These are phyloP conservation scores for Phaeosphaeriaceae sp. DNA, from an alignment of 2,329 filamentous ascomycete genomes.

Conservation along the genomic window DNA sequence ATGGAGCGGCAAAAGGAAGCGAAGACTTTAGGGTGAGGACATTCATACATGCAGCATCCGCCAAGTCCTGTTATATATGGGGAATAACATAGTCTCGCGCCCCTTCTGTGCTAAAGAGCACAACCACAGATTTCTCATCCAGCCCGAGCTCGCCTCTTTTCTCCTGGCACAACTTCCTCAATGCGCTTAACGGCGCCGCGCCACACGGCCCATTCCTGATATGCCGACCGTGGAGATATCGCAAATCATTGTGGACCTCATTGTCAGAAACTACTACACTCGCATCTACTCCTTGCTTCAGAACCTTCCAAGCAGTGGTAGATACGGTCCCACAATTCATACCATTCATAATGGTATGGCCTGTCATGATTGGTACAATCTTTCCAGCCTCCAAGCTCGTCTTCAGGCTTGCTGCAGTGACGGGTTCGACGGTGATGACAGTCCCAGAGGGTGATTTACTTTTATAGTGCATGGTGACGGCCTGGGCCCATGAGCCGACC, in stretches of 20 bases:
- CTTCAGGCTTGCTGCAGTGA: conserved; percentile 65
- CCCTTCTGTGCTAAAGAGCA: conserved; percentile 73
- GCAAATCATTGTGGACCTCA: conserved; percentile 66
- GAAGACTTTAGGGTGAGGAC: conserved; percentile 18
- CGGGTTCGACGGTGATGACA: conserved; percentile 74
- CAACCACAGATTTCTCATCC: conserved; percentile 60
- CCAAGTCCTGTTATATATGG: background rate
- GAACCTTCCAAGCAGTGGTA: conserved; percentile 66
- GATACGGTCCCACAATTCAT: conserved; percentile 76
- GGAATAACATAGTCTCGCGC: conserved; percentile 33
- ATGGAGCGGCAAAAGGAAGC: conserved; percentile 68
- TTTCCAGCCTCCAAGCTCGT: conserved; percentile 59
- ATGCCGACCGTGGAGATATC: conserved; percentile 57
- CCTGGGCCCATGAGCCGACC: conserved; percentile 74
- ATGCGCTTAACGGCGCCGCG: conserved; percentile 62
- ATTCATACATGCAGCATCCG: background rate
- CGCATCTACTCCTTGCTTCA: conserved; percentile 65
- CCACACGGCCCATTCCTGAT: conserved; percentile 69
- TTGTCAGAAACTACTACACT: conserved; percentile 66
- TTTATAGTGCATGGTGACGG: conserved; percentile 71
- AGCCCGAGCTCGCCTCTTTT: conserved; percentile 47
- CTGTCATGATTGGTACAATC: conserved; percentile 60
- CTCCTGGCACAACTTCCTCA: conserved; percentile 56
- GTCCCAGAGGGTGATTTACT: conserved; percentile 37
- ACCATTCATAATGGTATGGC: conserved; percentile 73